Evolutionary conservation across 176 grass and related monocot species (phyloP), one percentile per base, ranked within the genome.

Genomic region (Cocos nucifera): DNA sequence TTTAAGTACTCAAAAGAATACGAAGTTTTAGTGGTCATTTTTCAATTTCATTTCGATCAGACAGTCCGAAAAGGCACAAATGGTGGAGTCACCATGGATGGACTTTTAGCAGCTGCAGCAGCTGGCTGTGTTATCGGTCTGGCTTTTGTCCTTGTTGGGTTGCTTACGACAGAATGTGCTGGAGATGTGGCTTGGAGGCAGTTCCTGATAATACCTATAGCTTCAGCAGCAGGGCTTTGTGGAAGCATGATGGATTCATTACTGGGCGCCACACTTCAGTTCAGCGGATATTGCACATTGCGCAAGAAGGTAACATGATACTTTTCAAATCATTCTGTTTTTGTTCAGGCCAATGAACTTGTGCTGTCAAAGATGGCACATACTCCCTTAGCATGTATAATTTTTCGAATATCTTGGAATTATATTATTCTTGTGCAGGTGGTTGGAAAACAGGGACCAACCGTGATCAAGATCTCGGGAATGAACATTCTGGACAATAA

Each of bases 211-310:
- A 50, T 90, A 64, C 91, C 91, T 26, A 73, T 96, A 35, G 79
- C 91, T 54, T 75, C 77, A 65, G 72, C 72, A 28, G 80, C 78
- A 58, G 91, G 91, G 67, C 76, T 96, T 75, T 27, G 72, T 22
- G 91, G 91, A 12, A 96, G 91, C 86, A 57, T 96, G 51, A 90
- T 90, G 64, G 91, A 96, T 85, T 96, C 91, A n/a, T 69, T 96
- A 18, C 54, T 96, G 26, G 91, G 91, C 67, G 91, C 91, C 21
- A 96, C 91, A 23, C 80, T 96, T 69, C 80, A 96, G 63, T 96
- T 85, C 53, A 96, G 86, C 66, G 91, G 86, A 57, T 90, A 90
- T 67, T 96, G 91, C 67, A 90, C 63, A 22, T 66, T 96, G 48
- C 74, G 78, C 21, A 96, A 96, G 68, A 96, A 96, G 86, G 90